phyloP scores from a whole-genome alignment of 2,329 filamentous ascomycete species.

The Alternaria sp. region DNA sequence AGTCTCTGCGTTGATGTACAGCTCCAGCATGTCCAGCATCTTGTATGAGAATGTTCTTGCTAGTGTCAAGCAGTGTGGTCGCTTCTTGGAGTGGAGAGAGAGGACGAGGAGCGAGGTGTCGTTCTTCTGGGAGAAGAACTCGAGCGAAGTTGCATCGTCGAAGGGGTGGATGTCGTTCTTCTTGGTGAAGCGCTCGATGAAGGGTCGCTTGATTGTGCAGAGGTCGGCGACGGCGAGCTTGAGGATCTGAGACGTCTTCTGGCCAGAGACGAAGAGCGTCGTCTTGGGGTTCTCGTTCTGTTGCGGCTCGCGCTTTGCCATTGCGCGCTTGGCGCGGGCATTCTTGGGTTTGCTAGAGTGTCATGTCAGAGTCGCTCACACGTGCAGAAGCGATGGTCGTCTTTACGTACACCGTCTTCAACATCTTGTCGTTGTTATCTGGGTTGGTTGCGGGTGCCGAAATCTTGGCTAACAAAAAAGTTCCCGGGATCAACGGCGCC shows the following conservation, averaged over 20 bases:
- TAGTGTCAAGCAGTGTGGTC: slow-evolving; percentile 87
- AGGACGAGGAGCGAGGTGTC: slow-evolving; percentile 87
- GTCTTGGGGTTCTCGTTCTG: slow-evolving; percentile 87
- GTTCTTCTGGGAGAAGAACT: slow-evolving; percentile 97
- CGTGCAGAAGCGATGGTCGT: rapidly evolving
- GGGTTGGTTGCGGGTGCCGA: slow-evolving; percentile 18
- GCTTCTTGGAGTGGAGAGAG: slow-evolving; percentile 87
- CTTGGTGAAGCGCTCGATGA: slow-evolving; percentile 91
- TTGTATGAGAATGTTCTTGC: slow-evolving; percentile 84
- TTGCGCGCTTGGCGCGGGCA: slow-evolving; percentile 91
- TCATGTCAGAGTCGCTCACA: slow-evolving; percentile 1
- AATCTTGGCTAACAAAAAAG: slow-evolving; percentile 30
- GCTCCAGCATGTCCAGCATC: slow-evolving; percentile 92
- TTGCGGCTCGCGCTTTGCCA: slow-evolving; percentile 93
- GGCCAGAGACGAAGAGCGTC: slow-evolving; percentile 87
- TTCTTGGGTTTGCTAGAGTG: slow-evolving; percentile 68
- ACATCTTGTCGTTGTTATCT: slow-evolving; percentile 29
- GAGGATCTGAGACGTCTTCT: slow-evolving; percentile 80
- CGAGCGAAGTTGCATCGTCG: slow-evolving; percentile 83
- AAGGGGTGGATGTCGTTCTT: slow-evolving; percentile 97
- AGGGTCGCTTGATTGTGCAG: slow-evolving; percentile 80
- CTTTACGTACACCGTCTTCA: slow-evolving; percentile 40
- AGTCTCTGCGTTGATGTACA: slow-evolving; percentile 77
- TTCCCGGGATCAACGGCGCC: slow-evolving; percentile 10
- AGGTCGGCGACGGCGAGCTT: slow-evolving; percentile 87